These are phyloP conservation scores for Gonapodya prolifera DNA, from an alignment of 192 early-diverging fungal species.

Conservation along the genomic window DNA sequence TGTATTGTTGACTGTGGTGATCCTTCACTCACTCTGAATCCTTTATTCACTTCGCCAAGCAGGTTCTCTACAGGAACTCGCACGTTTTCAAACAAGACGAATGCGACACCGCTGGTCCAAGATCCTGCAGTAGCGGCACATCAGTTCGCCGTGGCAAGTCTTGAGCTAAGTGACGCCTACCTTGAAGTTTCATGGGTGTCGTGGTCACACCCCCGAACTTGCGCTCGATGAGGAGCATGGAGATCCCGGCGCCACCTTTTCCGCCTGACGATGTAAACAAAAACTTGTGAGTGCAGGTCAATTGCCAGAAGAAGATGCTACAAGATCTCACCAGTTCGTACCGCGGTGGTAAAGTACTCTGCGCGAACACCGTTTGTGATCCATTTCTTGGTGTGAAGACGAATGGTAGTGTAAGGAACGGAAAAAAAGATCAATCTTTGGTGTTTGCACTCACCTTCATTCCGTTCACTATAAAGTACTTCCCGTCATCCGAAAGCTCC, in stretches of 20 bases:
- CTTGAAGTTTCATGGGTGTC: slow-evolving; percentile 45
- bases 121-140: background rate
- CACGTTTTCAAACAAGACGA: slow-evolving; percentile 54
- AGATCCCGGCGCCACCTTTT: slow-evolving; percentile 62
- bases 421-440: background rate
- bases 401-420: background rate
- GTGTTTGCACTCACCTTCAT: background rate
- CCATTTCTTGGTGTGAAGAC: slow-evolving; percentile 71
- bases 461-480: background rate
- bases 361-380: slow-evolving; percentile 70
- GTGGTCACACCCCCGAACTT: slow-evolving; percentile 45
- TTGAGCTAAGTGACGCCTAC: too few relatives aligned
- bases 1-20: background rate
- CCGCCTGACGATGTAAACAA: slow-evolving; percentile 43
- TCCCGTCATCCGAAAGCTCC: too few relatives aligned
- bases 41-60: slow-evolving; percentile 71
- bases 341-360: slow-evolving; percentile 49
- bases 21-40: slow-evolving; percentile 53
- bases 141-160: background rate
- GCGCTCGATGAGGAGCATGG: slow-evolving; percentile 59
- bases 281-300: slow-evolving; percentile 8
- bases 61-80: slow-evolving; percentile 72
- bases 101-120: background rate
- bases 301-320: too few relatives aligned
- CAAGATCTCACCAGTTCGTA: too few relatives aligned